Evolutionary conservation across 257 asterid species (phyloP).

Genomic region (Salvia hispanica): DNA sequence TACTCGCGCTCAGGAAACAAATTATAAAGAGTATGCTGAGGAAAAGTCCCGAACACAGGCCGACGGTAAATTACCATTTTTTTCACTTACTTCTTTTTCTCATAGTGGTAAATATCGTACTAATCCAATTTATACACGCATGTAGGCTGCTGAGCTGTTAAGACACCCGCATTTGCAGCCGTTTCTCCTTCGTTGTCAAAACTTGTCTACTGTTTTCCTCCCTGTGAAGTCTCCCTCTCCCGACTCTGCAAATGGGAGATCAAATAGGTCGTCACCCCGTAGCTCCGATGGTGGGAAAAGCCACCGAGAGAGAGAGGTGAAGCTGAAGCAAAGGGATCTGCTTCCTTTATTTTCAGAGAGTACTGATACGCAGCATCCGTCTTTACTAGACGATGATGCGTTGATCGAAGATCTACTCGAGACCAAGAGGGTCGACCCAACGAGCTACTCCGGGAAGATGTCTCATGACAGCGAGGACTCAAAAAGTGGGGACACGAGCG

Average conservation of each 20-base stretch:
- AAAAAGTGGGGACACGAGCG: slow-evolving; percentile 57
- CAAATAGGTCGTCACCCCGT: slow-evolving; percentile 53
- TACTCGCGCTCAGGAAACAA: slow-evolving; percentile 69
- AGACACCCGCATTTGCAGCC: slow-evolving; percentile 91
- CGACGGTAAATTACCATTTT: slow-evolving; percentile 57
- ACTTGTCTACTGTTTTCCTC: slow-evolving; percentile 75
- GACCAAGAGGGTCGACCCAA: slow-evolving; percentile 82
- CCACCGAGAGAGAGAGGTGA: slow-evolving; percentile 42
- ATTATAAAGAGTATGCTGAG: slow-evolving; percentile 91
- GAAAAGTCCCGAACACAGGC: slow-evolving; percentile 92
- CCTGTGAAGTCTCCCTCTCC: slow-evolving; percentile 96
- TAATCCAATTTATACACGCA: slow-evolving; percentile 14
- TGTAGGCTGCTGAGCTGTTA: slow-evolving; percentile 86
- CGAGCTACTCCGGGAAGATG: slow-evolving; percentile 66
- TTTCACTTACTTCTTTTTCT: background rate
- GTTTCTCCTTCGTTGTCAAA: slow-evolving; percentile 74
- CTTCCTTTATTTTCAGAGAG: slow-evolving; percentile 63
- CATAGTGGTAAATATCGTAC: background rate
- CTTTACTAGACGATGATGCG: slow-evolving; percentile 41
- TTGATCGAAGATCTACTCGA: slow-evolving; percentile 55
- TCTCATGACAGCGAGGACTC: slow-evolving; percentile 70
- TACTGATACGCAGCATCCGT: slow-evolving; percentile 42
- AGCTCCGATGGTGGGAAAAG: slow-evolving; percentile 49
- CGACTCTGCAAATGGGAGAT: slow-evolving; percentile 48
- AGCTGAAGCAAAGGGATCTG: slow-evolving; percentile 50